Conservation (phyloP, 805 yeast species). For the Starmerella cellae region DNA sequence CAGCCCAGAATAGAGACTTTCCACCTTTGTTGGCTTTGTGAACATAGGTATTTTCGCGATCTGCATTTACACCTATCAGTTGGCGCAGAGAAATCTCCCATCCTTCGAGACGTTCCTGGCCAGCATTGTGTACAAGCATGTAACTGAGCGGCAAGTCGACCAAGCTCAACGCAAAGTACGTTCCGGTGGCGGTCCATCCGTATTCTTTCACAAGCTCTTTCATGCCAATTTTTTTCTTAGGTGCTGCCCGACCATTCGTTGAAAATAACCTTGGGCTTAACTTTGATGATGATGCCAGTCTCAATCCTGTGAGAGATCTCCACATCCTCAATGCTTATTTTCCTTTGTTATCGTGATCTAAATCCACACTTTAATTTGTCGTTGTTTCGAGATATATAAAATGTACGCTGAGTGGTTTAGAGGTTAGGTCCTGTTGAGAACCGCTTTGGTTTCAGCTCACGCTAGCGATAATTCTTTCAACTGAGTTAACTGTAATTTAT, state of each 20-base stretch:
- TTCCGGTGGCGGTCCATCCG: conserved; percentile 83
- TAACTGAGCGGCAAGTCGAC: conserved; percentile 79
- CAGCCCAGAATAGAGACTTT: conserved; percentile 51
- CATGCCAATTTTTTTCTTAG: conserved; percentile 17
- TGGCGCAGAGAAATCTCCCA: conserved; percentile 50
- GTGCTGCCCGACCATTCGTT: no score
- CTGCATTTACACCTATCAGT: conserved; percentile 47
- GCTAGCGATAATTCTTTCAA: no score
- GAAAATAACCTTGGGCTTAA: no score
- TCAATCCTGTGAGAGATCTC: background rate
- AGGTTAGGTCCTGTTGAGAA: no score
- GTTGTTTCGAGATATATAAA: no score
- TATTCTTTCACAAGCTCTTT: conserved; percentile 67
- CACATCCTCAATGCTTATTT: background rate
- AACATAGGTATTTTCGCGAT: conserved; percentile 20
- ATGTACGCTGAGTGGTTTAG: no score
- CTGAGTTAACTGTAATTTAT: no score
- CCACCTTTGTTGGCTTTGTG: conserved; percentile 20
- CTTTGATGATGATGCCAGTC: no score
- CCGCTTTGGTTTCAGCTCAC: no score
- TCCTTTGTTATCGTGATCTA: no score
- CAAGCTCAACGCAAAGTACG: conserved; percentile 57
- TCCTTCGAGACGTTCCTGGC: conserved; percentile 65
- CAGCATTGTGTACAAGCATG: conserved; percentile 68
- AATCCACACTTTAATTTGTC: no score